phyloP scores from a whole-genome alignment of 768 basidiomycete species.

The Phylloporus sp. region DNA sequence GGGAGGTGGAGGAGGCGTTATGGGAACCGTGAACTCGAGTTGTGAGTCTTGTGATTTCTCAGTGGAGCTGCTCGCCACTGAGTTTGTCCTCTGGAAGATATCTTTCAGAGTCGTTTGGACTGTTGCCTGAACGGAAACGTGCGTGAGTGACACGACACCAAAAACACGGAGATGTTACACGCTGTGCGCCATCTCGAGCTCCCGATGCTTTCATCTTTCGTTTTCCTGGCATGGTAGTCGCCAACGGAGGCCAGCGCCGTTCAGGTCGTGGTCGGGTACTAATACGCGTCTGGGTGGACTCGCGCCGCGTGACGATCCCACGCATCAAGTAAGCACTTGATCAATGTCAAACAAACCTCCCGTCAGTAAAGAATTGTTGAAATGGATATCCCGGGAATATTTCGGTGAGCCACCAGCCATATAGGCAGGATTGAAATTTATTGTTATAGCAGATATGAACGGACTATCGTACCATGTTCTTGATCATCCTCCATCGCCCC shows the following conservation, averaged over 20 bases:
- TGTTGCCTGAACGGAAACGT: constrained; percentile 7
- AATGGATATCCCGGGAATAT: constrained; percentile 40
- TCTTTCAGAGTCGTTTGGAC: constrained; percentile 28
- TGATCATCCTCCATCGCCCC: constrained; percentile 53
- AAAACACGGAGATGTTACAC: constrained; percentile 13
- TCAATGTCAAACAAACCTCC: constrained; percentile 13
- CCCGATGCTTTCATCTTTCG: constrained; percentile 19
- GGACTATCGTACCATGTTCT: constrained; percentile 49
- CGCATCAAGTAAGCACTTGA: neutral
- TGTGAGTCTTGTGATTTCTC: constrained; percentile 1
- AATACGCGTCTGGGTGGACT: neutral
- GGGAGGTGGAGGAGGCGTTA: neutral
- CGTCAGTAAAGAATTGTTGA: constrained; percentile 16
- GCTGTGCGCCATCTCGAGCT: constrained; percentile 6
- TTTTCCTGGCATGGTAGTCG: constrained; percentile 22
- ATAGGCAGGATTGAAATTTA: neutral
- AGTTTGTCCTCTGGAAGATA: constrained; percentile 20
- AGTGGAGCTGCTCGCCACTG: neutral
- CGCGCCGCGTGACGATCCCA: constrained; percentile 26
- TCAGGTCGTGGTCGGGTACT: neutral
- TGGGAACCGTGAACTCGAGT: neutral
- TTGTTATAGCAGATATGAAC: constrained; percentile 49
- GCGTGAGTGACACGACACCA: constrained; percentile 7
- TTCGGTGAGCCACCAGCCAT: constrained; percentile 18
- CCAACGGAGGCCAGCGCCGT: neutral